Evolutionary conservation across 2,329 filamentous ascomycete genomes (phyloP).

Genomic region (Aspergillus amoenus): DNA sequence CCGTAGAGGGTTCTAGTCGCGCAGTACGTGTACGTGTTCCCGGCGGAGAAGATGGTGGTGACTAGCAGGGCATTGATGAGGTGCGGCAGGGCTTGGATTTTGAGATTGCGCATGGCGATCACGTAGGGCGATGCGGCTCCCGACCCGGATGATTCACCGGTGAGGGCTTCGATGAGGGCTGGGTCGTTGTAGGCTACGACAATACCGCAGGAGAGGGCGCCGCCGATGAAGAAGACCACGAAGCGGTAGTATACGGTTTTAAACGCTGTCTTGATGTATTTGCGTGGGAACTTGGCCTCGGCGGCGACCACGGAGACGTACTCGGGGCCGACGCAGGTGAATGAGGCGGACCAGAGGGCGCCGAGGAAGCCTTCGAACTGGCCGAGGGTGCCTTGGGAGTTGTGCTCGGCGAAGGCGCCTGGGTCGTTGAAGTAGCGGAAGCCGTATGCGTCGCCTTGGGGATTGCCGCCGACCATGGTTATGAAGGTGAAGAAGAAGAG

Average conservation of each 20-base stretch:
- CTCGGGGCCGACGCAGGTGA: conserved; percentile 62
- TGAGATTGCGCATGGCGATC: conserved; percentile 59
- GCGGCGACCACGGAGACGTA: conserved; percentile 60
- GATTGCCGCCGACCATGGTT: conserved; percentile 75
- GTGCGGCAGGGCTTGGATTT: conserved; percentile 54
- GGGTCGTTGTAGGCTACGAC: conserved; percentile 60
- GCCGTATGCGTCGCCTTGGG: conserved; percentile 64
- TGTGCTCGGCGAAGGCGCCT: conserved; percentile 45
- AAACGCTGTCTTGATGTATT: conserved; percentile 67
- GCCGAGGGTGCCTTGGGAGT: conserved; percentile 61
- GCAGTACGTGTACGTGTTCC: conserved; percentile 57
- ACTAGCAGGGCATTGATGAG: conserved; percentile 59
- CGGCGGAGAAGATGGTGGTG: conserved; percentile 57
- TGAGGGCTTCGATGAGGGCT: neutral
- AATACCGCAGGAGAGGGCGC: conserved; percentile 66
- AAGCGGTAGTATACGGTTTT: conserved; percentile 74
- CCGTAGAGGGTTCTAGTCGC: conserved; percentile 54
- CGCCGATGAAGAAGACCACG: conserved; percentile 69
- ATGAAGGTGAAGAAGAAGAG: conserved; percentile 72
- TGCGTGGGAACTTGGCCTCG: conserved; percentile 65
- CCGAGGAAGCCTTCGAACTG: conserved; percentile 55
- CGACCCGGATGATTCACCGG: neutral
- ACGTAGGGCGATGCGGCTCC: conserved; percentile 63
- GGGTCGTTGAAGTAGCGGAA: conserved; percentile 57
- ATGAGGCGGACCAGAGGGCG: conserved; percentile 66